Percentiles rank a stretch among this genome's conserved stretches.
phyloP scores from a whole-genome alignment of 768 basidiomycete genomes.

The Tricholomella constricta region DNA sequence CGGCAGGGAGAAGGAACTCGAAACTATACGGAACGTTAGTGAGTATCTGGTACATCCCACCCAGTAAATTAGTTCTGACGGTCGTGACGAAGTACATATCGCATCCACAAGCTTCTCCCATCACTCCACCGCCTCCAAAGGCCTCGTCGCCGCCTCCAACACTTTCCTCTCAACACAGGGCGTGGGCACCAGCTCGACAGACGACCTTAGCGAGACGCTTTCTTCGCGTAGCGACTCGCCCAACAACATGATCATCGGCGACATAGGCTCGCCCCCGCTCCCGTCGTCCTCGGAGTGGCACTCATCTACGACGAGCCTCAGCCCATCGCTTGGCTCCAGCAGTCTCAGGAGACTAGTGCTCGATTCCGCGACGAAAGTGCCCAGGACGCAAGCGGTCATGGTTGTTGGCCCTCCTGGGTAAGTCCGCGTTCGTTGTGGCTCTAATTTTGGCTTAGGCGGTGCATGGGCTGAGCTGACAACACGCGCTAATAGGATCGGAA shows the following conservation, averaged over 20 bases:
- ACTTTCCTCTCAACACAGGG: constrained; percentile 28
- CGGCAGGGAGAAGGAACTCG: constrained; percentile 72
- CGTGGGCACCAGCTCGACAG: constrained; percentile 27
- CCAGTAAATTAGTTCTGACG: neutral
- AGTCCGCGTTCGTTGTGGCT: constrained; percentile 8
- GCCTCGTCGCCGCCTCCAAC: constrained; percentile 39
- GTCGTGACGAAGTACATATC: constrained; percentile 37
- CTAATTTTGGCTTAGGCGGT: no score
- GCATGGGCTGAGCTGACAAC: constrained; percentile 2
- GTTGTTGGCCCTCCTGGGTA: constrained; percentile 68
- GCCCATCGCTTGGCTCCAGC: constrained; percentile 36
- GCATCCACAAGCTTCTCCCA: constrained; percentile 63
- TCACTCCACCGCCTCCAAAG: constrained; percentile 47
- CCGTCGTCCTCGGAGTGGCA: constrained; percentile 19
- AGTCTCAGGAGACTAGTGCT: constrained; percentile 47
- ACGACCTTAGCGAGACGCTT: constrained; percentile 44
- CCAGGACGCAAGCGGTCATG: constrained; percentile 61
- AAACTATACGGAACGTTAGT: constrained; percentile 68
- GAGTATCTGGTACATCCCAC: constrained; percentile 28
- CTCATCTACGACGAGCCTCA: constrained; percentile 30
- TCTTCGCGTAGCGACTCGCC: constrained; percentile 47
- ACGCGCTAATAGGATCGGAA: constrained; percentile 53
- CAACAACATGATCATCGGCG: neutral
- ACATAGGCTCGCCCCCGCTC: neutral
- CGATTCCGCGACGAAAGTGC: constrained; percentile 40